These are phyloP conservation scores for Cantharellus anzutake DNA, from an alignment of 768 basidiomycete genomes.

Conservation along the genomic window DNA sequence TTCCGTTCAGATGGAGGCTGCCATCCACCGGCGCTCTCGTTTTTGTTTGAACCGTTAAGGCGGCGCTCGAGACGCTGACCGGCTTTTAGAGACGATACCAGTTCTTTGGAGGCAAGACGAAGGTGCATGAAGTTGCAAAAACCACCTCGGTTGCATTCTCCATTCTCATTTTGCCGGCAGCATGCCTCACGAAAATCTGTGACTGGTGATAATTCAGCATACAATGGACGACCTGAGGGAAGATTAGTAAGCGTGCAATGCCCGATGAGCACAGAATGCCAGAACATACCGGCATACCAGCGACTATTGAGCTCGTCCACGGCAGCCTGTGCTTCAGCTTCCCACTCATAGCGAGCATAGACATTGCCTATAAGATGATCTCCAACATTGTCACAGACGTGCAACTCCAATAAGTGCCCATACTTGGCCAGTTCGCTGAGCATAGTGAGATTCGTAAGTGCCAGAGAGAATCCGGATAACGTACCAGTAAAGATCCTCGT, in stretches of 20 bases:
- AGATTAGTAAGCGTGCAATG: slow-evolving; percentile 6
- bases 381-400: slow-evolving; percentile 99
- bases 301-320: slow-evolving; percentile 87
- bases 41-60: slow-evolving; percentile 41
- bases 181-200: slow-evolving; percentile 98
- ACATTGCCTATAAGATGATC: slow-evolving; percentile 97
- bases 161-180: slow-evolving; percentile 96
- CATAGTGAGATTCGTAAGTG: background rate
- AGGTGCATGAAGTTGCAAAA: slow-evolving; percentile 99
- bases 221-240: slow-evolving; percentile 63
- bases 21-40: slow-evolving; percentile 63
- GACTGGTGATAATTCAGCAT: slow-evolving; percentile 94
- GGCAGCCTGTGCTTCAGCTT: slow-evolving; percentile 87
- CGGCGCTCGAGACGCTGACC: slow-evolving; percentile 74
- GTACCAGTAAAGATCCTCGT: slow-evolving; percentile 78
- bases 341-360: slow-evolving; percentile 96
- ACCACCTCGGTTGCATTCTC: slow-evolving; percentile 92
- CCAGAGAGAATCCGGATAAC: slow-evolving; percentile 6
- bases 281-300: slow-evolving; percentile 86
- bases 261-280: background rate
- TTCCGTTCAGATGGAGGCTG: slow-evolving; percentile 29
- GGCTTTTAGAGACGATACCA: slow-evolving; percentile 56
- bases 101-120: slow-evolving; percentile 65
- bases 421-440: slow-evolving; percentile 69
- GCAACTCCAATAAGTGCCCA: slow-evolving; percentile 87